Evolutionary conservation across 2,329 filamentous ascomycete species (phyloP), one percentile per base, ranked within the genome.

Genomic region (Diaporthe sp.): DNA sequence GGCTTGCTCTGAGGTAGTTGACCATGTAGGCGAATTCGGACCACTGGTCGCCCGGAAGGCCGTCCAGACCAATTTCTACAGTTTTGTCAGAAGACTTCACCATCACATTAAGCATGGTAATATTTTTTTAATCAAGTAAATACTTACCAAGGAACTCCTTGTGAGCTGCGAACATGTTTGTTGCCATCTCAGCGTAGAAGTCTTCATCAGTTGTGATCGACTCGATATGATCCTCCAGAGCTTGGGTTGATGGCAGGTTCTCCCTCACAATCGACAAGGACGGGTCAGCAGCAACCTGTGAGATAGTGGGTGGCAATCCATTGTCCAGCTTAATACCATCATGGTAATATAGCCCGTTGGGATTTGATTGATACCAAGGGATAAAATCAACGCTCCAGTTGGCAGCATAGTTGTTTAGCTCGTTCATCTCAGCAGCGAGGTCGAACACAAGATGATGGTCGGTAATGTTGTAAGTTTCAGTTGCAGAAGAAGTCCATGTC

Each of bases 401-500:
- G 65, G 81, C 81, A 74, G 82, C 82, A 78, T 90, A 83, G n/a
- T 83, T 83, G 81, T 93, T 93, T 79, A 92, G 83, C 44, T 85
- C 80, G 81, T 93, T 93, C 76, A 94, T 84, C 71, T 89, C 87
- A 8, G 87, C 87, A 2, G 88, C 91, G 2, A 94, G 85, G 80
- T 93, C 90, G 81, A 92, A 93, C 0, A 93, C 90, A 80, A 94
- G 86, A 76, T 90, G 87, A 79, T 93, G 91, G 78, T 93, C 92
- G 12, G 88, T 87, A 77, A 93, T 90, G 75, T 91, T 87, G 77
- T 85, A 84, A 0, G 89, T 92, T 79, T 89, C 86, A 77, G 91
- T 91, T n/a, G 85, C 85, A 4, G 87, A 86, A 39, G 87, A 86
- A 2, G 86, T 81, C 77, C 90, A 87, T 3, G 85, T 87, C 22